Percentiles rank a stretch among this genome's conserved stretches.
These are phyloP conservation scores for Suillus ampliporus DNA, from an alignment of 768 basidiomycete genomes.

Conservation along the genomic window DNA sequence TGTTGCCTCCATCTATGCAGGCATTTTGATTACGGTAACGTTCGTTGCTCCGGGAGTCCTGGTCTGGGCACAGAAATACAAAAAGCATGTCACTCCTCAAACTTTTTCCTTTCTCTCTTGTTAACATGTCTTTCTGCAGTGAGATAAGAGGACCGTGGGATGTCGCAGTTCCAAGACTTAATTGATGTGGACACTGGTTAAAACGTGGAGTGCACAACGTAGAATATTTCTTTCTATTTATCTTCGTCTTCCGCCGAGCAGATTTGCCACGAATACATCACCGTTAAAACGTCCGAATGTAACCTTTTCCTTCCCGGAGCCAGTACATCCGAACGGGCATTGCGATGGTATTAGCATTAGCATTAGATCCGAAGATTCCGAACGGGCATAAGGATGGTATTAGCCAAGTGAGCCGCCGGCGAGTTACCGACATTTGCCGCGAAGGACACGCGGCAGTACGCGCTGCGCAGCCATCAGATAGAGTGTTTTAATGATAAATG, in stretches of 20 bases:
- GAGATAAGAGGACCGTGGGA: conserved; percentile 93
- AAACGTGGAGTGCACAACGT: conserved; percentile 32
- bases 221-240: conserved; percentile 24
- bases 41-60: conserved; percentile 76
- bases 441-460: conserved; percentile 11
- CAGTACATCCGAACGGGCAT: background rate
- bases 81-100: conserved; percentile 63
- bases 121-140: conserved; percentile 46
- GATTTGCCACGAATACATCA: conserved; percentile 14
- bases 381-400: background rate
- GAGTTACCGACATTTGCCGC: background rate
- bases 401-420: conserved; percentile 7
- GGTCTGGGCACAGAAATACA: conserved; percentile 87
- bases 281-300: too few relatives aligned
- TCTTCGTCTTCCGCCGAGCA: conserved; percentile 29
- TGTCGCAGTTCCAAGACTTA: conserved; percentile 77
- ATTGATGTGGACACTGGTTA: conserved; percentile 40
- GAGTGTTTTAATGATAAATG: conserved; percentile 18
- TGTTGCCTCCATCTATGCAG: conserved; percentile 56
- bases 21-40: conserved; percentile 60
- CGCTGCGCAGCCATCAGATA: conserved; percentile 8
- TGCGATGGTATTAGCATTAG: background rate
- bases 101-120: conserved; percentile 17
- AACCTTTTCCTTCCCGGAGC: background rate
- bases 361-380: too few relatives aligned